Conservation (phyloP, 495 filamentous ascomycete species). For the Extremus antarcticus region DNA sequence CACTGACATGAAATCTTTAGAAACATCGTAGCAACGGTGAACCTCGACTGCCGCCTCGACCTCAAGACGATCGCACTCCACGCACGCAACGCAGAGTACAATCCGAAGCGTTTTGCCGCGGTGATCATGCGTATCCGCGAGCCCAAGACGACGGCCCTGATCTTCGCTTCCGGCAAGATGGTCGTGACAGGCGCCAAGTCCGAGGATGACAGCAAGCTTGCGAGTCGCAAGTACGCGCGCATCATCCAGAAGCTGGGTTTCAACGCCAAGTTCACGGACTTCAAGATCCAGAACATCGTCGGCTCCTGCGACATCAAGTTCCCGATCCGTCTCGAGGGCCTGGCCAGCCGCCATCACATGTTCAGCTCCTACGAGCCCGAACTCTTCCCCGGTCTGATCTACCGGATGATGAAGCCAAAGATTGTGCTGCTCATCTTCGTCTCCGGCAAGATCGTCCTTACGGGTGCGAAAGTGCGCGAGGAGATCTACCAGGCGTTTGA, state of each 20-base stretch:
- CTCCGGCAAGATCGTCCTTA: constrained; percentile 95
- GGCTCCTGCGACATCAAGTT: constrained; percentile 99
- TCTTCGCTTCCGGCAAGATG: constrained; percentile 99
- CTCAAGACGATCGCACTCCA: constrained; percentile 98
- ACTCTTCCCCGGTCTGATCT: constrained; percentile 97
- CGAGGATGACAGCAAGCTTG: constrained; percentile 94
- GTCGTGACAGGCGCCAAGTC: constrained; percentile 98
- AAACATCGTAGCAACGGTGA: constrained; percentile 99
- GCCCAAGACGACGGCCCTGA: constrained; percentile 93
- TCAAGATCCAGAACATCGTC: constrained; percentile 99
- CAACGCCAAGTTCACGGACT: constrained; percentile 98
- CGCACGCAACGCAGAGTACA: constrained; percentile 97
- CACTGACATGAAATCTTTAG: constrained; percentile 47
- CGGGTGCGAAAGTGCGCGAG: constrained; percentile 94
- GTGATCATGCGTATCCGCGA: constrained; percentile 99
- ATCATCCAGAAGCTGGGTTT: constrained; percentile 99
- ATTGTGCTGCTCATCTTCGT: constrained; percentile 98
- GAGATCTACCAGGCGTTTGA: constrained; percentile 99
- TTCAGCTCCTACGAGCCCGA: constrained; percentile 99
- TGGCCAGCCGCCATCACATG: constrained; percentile 93
- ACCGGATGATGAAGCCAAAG: constrained; percentile 99
- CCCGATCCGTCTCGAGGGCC: constrained; percentile 90
- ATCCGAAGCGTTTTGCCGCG: constrained; percentile 97
- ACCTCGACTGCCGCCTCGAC: constrained; percentile 94
- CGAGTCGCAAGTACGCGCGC: constrained; percentile 93